Evolutionary conservation across 805 yeast genomes (phyloP), one percentile per base, ranked within the genome.

Genomic region (Ogataea methanolica): DNA sequence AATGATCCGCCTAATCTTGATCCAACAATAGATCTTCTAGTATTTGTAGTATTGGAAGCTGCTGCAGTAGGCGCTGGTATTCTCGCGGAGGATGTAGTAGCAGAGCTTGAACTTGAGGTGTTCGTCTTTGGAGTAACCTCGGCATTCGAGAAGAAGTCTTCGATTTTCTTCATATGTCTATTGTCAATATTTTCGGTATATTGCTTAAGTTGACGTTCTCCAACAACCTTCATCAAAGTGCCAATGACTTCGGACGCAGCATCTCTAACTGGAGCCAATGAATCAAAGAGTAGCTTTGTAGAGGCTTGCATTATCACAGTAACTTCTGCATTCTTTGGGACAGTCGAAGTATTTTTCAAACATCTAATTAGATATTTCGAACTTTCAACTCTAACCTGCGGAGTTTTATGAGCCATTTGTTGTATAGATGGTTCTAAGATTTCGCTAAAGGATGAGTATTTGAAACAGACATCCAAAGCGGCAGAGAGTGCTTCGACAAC

Each of bases 211-310:
- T 79, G 83, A 44, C 90, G 71, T 58, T 80, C 85, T 0, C 96
- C 97, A 14, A 83, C 74, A n/a, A 89, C 76, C 63, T 86, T 88
- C 84, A 88, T 83, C 43, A 90, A 65, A 0, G 87, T 80, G 6
- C 97, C 98, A 35, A 90, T 75, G 55, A 83, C 73, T 58, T 84
- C 87, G 40, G 89, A 84, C 0, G 92, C 85, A 5, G 83, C 81
- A 43, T 82, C 78, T 60, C 99, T 79, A 2, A 88, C 84, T 1
- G 92, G 87, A 42, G 89, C 95, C 61, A 85, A 87, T 0, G 96
- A 82, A 55, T 94, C 99, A 37, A 79, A 72, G 38, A 89, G 75
- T n/a, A 88, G 70, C 57, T 83, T 87, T 8, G 78, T 71, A 1
- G 82, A 76, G 1, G 70, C 63, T 1, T 72, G 76, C 68, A 83